Percentiles rank a stretch among this genome's conserved stretches.
Evolutionary conservation across 2,329 filamentous ascomycete species (phyloP).

Genomic region (Elsinoe fawcettii): DNA sequence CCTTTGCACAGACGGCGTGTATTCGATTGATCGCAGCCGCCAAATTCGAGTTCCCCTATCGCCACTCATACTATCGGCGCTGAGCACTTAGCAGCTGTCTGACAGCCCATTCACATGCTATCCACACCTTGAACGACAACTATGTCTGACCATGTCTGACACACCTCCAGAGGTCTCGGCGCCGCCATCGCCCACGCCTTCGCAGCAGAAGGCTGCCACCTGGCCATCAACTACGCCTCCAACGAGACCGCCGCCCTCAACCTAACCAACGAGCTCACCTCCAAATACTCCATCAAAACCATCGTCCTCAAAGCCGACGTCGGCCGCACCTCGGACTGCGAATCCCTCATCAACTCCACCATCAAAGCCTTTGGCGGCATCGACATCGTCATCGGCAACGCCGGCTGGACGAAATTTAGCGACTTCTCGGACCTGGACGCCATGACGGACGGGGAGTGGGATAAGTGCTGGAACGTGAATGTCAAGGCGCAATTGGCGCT

Average conservation of each 20-base stretch:
- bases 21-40: no score
- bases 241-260: slow-evolving; percentile 52
- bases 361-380: slow-evolving; percentile 57
- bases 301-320: slow-evolving; percentile 59
- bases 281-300: slow-evolving; percentile 45
- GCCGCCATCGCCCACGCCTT: slow-evolving; percentile 61
- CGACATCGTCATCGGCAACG: slow-evolving; percentile 73
- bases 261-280: slow-evolving; percentile 49
- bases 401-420: slow-evolving; percentile 56
- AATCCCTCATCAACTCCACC: slow-evolving; percentile 51
- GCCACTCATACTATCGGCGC: neutral
- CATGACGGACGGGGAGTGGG: slow-evolving; percentile 55
- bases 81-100: neutral
- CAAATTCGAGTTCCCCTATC: neutral
- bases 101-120: neutral
- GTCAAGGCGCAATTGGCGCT: slow-evolving; percentile 45
- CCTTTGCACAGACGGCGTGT: no score
- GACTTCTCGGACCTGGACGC: slow-evolving; percentile 51
- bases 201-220: slow-evolving; percentile 58
- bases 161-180: slow-evolving; percentile 56
- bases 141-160: slow-evolving; percentile 3
- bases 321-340: slow-evolving; percentile 51
- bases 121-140: neutral
- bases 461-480: slow-evolving; percentile 58
- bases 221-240: slow-evolving; percentile 66